Evolutionary conservation across 75 land plant genomes (phyloP).

Genomic region (Isoetes taiwanensis): DNA sequence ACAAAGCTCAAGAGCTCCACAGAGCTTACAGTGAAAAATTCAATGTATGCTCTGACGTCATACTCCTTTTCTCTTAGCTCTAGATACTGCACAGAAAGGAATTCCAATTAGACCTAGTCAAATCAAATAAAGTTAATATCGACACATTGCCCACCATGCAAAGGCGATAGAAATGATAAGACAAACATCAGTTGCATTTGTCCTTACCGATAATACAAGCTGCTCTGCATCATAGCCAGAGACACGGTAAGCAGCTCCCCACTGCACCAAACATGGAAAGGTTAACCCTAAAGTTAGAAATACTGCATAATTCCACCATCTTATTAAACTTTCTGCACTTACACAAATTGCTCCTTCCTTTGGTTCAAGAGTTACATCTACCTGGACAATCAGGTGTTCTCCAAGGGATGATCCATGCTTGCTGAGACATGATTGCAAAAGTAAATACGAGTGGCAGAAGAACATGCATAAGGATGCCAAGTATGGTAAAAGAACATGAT

Average conservation of each 20-base stretch:
- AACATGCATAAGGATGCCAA: too few species aligned
- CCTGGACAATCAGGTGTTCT: slow-evolving; percentile 75
- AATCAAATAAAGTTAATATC: neutral
- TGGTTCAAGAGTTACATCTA: slow-evolving; percentile 62
- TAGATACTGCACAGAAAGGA: slow-evolving; percentile 39
- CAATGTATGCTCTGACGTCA: slow-evolving; percentile 60
- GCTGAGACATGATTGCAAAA: slow-evolving; percentile 36
- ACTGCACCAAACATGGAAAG: too few species aligned
- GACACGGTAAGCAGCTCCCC: slow-evolving; percentile 5
- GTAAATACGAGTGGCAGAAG: too few species aligned
- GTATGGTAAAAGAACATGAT: neutral
- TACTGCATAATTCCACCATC: too few species aligned
- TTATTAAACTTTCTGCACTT: too few species aligned
- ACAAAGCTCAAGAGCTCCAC: neutral
- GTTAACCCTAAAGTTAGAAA: too few species aligned
- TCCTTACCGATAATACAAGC: slow-evolving; percentile 4
- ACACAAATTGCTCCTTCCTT: slow-evolving; percentile 53
- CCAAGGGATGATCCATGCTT: slow-evolving; percentile 83
- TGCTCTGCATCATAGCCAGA: neutral
- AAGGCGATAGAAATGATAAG: too few species aligned
- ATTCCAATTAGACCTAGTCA: neutral
- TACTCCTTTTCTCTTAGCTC: slow-evolving; percentile 88
- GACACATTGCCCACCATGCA: too few species aligned
- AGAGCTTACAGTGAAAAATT: slow-evolving; percentile 65
- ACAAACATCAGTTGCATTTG: too few species aligned